Percentiles rank a stretch among this genome's conserved stretches.
phyloP scores from a whole-genome alignment of 2,329 filamentous ascomycete genomes.

The Rutstroemia sp. region DNA sequence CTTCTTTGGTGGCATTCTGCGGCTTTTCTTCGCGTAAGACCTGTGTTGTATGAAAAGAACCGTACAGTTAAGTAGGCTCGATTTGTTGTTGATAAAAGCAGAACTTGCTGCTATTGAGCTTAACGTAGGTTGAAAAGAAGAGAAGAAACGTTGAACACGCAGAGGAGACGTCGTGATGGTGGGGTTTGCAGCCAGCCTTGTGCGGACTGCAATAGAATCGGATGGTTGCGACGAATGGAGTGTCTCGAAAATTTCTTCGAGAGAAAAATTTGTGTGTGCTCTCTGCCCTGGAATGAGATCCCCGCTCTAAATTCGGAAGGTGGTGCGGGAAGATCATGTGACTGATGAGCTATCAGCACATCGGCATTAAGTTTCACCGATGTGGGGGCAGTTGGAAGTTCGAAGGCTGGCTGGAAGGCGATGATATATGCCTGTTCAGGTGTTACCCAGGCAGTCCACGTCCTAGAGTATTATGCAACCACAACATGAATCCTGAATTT shows the following conservation, averaged over 20 bases:
- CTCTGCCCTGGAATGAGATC: neutral
- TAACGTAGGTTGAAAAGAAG: constrained; percentile 42
- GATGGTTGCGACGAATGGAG: neutral
- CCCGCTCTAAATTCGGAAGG: neutral
- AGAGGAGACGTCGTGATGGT: constrained; percentile 25
- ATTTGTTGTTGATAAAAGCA: constrained; percentile 30
- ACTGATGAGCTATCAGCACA: neutral
- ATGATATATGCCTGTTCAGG: neutral
- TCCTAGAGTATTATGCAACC: neutral
- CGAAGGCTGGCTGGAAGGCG: neutral
- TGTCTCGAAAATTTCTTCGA: neutral
- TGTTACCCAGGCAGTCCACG: neutral
- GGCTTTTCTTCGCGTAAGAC: constrained; percentile 45
- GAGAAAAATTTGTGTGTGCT: neutral
- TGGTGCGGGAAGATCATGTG: neutral
- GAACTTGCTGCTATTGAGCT: constrained; percentile 41
- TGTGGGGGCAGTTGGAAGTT: neutral
- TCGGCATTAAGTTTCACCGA: neutral
- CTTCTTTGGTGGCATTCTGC: constrained; percentile 89
- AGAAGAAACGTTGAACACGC: constrained; percentile 36
- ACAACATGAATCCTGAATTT: neutral
- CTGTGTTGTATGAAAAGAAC: constrained; percentile 39
- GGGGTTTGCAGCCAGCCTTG: constrained; percentile 15
- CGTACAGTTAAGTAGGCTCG: constrained; percentile 31
- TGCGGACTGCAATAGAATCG: constrained; percentile 12